Percentiles rank a stretch among this genome's conserved stretches.
Conservation (phyloP, 2,329 filamentous ascomycete genomes). For the Dichotomopilus funicola region DNA sequence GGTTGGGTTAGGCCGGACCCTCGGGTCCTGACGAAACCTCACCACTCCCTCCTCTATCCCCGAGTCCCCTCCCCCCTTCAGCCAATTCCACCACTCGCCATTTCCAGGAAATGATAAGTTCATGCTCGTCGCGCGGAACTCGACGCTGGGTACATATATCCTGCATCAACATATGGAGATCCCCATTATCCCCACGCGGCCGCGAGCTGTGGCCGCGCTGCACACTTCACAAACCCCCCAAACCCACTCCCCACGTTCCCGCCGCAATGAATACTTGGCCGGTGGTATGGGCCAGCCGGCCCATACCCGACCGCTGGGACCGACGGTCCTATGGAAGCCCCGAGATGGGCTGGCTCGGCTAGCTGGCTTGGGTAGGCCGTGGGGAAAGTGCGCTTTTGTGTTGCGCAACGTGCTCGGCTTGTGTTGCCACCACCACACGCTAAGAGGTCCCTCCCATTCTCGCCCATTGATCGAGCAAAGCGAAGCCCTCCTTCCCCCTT, state of each 20-base stretch:
- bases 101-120: not conserved
- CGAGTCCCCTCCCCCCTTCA: slow-evolving; percentile 8
- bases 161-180: no score
- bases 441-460: no score
- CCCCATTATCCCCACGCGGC: slow-evolving; percentile 7
- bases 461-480: not conserved
- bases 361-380: not conserved
- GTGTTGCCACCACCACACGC: no score
- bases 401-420: not conserved
- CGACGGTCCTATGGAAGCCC: slow-evolving; percentile 4
- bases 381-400: not conserved
- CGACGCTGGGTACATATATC: no score
- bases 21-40: slow-evolving; percentile 6
- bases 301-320: slow-evolving; percentile 15
- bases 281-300: not conserved
- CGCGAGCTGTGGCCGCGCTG: slow-evolving; percentile 14
- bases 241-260: no score
- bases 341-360: no score
- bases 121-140: not conserved
- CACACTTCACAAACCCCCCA: not conserved
- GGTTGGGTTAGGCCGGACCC: slow-evolving; percentile 10
- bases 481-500: no score
- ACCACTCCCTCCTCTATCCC: slow-evolving; percentile 1
- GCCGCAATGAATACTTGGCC: no score
- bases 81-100: not conserved